Base-by-base conservation (phyloP, 345 rosid genomes). In the Cardamine chenopodiifolia region DNA sequence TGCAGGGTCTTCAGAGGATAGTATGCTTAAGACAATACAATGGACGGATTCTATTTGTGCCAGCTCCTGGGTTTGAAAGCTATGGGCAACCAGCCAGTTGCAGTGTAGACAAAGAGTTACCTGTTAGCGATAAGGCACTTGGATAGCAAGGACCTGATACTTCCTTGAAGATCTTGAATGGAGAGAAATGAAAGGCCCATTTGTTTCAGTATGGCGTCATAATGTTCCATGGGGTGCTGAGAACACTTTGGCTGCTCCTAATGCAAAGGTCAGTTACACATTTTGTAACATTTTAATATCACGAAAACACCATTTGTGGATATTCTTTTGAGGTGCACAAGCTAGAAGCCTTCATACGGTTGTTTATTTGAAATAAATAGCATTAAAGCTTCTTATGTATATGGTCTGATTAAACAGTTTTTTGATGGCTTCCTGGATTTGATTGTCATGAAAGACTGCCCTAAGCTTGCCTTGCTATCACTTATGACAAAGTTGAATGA, bases 141-240 rank as follows among this genome's bases (percentile, higher is more conserved):
- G 84, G 90, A 48, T 92, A 92, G 78, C 84, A 62, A 68, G 96
- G 97, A 68, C 85, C 99, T n/a, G 84, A 84, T 47, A 72, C 79
- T 66, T 83, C 52, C 66, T 84, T 18, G 76, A 73, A 75, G 78
- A 83, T 62, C 77, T 74, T 42, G 82, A 80, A 10, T 95, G 99
- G 99, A 89, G 97, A 78, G 86, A 82, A 72, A 86, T 95, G 42
- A 80, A 70, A 35, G 98, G 99, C 50, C 99, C 99, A 19, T 95
- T 95, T 86, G 71, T 95, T 81, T 86, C 96, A 40, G 76, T 95
- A 68, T 95, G 99, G 99, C 96, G 92, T 78, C 99, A 95, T 68
- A 95, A 95, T 76, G 99, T 92, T 48, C 94, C 98, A 26, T 95
- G 98, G 99, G 98, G 97, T 35, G 70, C 84, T 8, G 94, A 92